Percentiles rank a stretch among this genome's conserved stretches.
These are phyloP conservation scores for Pisolithus microcarpus DNA, from an alignment of 768 basidiomycete species.

Conservation along the genomic window DNA sequence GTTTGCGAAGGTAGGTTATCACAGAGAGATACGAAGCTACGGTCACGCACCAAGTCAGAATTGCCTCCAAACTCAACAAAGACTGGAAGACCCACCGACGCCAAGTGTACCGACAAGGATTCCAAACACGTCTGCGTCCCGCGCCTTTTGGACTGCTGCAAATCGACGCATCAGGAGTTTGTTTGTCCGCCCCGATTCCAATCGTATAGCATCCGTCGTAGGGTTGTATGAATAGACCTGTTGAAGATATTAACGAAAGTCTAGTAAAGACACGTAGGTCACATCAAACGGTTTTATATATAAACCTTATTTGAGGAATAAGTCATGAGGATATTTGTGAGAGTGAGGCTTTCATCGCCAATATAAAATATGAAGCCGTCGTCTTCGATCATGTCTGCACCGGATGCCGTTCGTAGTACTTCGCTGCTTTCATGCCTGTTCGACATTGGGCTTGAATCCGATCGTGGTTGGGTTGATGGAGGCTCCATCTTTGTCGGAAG, in stretches of 20 bases:
- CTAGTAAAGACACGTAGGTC: neutral
- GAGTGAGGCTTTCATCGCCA: constrained; percentile 69
- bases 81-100: constrained; percentile 47
- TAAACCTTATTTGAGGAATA: constrained; percentile 57
- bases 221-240: constrained; percentile 82
- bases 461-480: neutral
- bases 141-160: constrained; percentile 76
- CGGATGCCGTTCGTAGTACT: neutral
- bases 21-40: constrained; percentile 81
- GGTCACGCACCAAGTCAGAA: neutral
- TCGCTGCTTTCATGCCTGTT: neutral
- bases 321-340: constrained; percentile 84
- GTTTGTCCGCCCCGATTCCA: constrained; percentile 69
- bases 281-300: neutral
- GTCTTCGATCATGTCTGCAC: neutral
- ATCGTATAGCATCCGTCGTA: constrained; percentile 30
- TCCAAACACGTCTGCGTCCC: constrained; percentile 90
- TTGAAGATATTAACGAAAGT: neutral
- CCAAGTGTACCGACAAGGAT: constrained; percentile 93
- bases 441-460: neutral
- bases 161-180: constrained; percentile 86
- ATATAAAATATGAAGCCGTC: constrained; percentile 44
- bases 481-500: constrained; percentile 25
- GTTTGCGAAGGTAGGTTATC: constrained; percentile 69
- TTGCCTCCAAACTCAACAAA: neutral